phyloP scores from a whole-genome alignment of 2,329 filamentous ascomycete species.

The Aspergillus costaricaensis region DNA sequence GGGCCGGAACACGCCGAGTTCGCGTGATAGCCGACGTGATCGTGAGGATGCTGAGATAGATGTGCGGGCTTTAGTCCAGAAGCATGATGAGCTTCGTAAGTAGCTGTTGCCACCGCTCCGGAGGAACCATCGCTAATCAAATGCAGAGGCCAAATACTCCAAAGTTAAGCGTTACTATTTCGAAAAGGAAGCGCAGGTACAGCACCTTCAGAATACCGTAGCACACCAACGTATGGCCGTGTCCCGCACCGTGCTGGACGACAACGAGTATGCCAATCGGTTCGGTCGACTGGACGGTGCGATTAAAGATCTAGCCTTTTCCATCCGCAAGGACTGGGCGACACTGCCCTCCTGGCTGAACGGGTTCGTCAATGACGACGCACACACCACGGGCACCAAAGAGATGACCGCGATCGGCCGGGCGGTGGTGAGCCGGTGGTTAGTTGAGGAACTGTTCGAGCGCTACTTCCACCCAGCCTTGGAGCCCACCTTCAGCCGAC shows the following conservation, averaged over 20 bases:
- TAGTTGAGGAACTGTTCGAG: conserved; percentile 88
- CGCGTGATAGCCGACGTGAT: conserved; percentile 30
- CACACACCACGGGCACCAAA: conserved; percentile 82
- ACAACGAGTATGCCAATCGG: conserved; percentile 86
- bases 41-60: conserved; percentile 47
- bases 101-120: conserved; percentile 1
- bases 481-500: conserved; percentile 71
- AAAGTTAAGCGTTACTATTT: conserved; percentile 98
- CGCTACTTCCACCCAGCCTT: conserved; percentile 90
- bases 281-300: conserved; percentile 91
- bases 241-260: conserved; percentile 90
- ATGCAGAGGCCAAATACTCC: conserved; percentile 86
- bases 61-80: conserved; percentile 46
- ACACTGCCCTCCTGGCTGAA: conserved; percentile 78
- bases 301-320: conserved; percentile 92
- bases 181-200: conserved; percentile 84
- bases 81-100: conserved; percentile 51
- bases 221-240: conserved; percentile 94
- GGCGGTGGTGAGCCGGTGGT: conserved; percentile 83
- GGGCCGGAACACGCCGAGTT: conserved; percentile 50
- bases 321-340: conserved; percentile 93
- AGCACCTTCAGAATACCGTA: conserved; percentile 94
- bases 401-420: conserved; percentile 97
- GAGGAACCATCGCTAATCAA: conserved; percentile 8
- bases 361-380: conserved; percentile 78